Evolutionary conservation across 805 yeast genomes (phyloP).

Genomic region (Spathaspora hagerdaliae): DNA sequence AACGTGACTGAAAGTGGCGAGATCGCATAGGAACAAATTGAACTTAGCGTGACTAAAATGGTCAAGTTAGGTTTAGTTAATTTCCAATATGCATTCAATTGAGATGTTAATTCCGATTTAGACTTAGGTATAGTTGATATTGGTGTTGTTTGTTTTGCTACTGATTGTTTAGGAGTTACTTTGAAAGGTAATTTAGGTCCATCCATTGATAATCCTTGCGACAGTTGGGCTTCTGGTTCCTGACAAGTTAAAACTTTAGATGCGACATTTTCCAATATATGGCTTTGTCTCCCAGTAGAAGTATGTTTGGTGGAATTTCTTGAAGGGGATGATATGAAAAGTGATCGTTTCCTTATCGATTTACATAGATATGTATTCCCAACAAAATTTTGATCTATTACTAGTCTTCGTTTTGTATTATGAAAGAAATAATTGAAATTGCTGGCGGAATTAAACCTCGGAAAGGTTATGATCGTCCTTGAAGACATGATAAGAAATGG

Average conservation of each 20-base stretch:
- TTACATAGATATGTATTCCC: conserved; percentile 16
- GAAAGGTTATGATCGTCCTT: conserved; percentile 7
- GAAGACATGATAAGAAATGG: not conserved
- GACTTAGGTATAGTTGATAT: conserved; percentile 4
- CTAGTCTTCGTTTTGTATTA: conserved; percentile 27
- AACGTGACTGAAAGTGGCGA: conserved; percentile 81
- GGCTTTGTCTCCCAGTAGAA: not conserved
- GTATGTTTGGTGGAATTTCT: not conserved
- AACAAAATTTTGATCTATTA: conserved; percentile 30
- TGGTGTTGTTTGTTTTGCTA: not conserved
- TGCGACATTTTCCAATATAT: conserved; percentile 36
- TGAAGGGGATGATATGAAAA: not conserved
- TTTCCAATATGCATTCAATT: conserved; percentile 64
- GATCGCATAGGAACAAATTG: conserved; percentile 90
- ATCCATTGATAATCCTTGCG: conserved; percentile 14
- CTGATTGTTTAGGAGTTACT: conserved; percentile 39
- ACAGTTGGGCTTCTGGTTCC: conserved; percentile 25
- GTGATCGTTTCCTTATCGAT: not conserved
- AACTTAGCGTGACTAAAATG: conserved; percentile 80
- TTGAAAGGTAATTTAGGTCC: conserved; percentile 54
- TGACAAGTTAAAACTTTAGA: conserved; percentile 44
- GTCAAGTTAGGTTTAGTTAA: conserved; percentile 91
- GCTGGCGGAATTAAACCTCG: conserved; percentile 15
- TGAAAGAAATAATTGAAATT: conserved; percentile 25
- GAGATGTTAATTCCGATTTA: conserved; percentile 27